A percentile compares a stretch with the other conserved stretches of the same genome.
These are phyloP conservation scores for Botrytis fragariae DNA, from an alignment of 2,329 filamentous ascomycete genomes.

Conservation along the genomic window DNA sequence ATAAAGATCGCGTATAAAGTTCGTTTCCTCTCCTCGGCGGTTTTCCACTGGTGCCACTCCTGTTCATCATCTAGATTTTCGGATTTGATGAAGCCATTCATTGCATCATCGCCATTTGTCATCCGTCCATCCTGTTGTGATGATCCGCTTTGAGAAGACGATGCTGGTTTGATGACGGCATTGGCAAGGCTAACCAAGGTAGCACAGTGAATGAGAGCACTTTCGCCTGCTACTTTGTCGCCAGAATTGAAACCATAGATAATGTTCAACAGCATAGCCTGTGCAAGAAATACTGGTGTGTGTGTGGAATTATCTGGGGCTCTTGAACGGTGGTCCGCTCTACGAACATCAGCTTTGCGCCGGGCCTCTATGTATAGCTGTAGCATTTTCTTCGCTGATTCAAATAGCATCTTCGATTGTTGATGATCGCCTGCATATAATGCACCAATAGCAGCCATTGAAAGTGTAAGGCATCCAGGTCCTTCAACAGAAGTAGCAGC, in stretches of 20 bases:
- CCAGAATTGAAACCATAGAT: constrained; percentile 94
- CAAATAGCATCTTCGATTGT: constrained; percentile 81
- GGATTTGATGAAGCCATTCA: constrained; percentile 46
- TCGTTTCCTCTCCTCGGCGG: constrained; percentile 83
- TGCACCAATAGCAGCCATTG: constrained; percentile 81
- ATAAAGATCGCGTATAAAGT: constrained; percentile 90
- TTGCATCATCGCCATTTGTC: constrained; percentile 54
- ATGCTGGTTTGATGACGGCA: constrained; percentile 64
- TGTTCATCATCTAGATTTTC: constrained; percentile 56
- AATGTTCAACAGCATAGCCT: constrained; percentile 94
- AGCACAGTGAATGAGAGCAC: constrained; percentile 87
- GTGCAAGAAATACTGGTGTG: constrained; percentile 90
- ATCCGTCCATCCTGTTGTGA: constrained; percentile 45
- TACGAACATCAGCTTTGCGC: constrained; percentile 76
- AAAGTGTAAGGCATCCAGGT: constrained; percentile 80
- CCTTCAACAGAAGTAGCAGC: constrained; percentile 65
- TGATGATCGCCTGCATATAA: constrained; percentile 83
- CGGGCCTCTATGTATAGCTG: constrained; percentile 88
- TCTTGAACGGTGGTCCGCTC: constrained; percentile 55
- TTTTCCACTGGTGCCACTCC: constrained; percentile 91
- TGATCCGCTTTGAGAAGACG: constrained; percentile 24
- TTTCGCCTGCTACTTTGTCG: constrained; percentile 86
- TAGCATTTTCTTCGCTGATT: constrained; percentile 94
- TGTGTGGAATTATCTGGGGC: constrained; percentile 61
- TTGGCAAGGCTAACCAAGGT: constrained; percentile 87